Evolutionary conservation across 106 monocot species (phyloP).

Genomic region (Amphibolis antarctica): DNA sequence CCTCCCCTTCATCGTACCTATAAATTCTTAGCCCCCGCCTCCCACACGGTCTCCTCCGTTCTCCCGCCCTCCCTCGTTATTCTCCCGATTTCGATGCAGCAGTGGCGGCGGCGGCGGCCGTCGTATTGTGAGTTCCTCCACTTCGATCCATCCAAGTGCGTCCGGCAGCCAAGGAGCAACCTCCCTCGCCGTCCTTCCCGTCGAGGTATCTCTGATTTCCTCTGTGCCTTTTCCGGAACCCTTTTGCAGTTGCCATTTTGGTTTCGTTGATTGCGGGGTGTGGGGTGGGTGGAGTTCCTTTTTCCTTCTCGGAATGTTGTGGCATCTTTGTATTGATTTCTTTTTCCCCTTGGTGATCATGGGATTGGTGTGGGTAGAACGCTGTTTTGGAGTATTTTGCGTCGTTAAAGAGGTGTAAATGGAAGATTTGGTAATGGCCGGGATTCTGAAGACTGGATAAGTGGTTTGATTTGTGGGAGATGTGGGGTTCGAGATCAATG

Average conservation of each 20-base stretch:
- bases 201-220: not conserved
- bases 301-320: not conserved
- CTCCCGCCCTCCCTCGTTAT: not conserved
- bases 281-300: not conserved
- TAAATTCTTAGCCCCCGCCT: not conserved
- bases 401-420: not conserved
- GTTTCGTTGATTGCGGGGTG: not conserved
- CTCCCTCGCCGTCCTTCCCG: slow-evolving; percentile 1
- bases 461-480: too few species aligned
- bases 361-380: not conserved
- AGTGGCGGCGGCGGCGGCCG: not conserved
- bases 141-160: slow-evolving; percentile 1
- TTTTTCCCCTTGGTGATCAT: not conserved
- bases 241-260: not conserved
- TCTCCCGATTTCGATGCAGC: not conserved
- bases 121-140: not conserved
- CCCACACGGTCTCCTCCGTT: not conserved
- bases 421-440: not conserved
- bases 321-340: not conserved
- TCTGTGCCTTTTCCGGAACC: not conserved
- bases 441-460: not conserved
- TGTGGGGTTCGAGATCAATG: too few species aligned
- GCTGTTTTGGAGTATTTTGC: not conserved
- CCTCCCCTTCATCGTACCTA: not conserved
- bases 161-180: not conserved